A percentile compares a stretch with the other conserved stretches of the same genome.
Evolutionary conservation across 371 early-diverging fungal genomes (phyloP).

Genomic region (Racocetra persica): DNA sequence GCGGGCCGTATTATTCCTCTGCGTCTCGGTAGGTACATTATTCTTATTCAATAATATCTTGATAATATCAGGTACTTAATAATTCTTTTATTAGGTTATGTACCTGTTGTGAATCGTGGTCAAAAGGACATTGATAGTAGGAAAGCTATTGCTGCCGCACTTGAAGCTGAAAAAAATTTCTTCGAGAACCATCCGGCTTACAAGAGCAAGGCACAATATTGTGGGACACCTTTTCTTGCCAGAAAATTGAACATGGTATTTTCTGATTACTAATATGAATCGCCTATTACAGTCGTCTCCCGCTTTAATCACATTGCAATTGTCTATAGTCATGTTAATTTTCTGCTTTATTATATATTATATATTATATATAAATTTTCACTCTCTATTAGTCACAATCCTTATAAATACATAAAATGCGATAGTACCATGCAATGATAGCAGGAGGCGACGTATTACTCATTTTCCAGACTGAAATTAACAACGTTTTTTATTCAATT

Average conservation of each 20-base stretch:
- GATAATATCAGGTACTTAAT: not conserved
- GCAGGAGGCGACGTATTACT: too few relatives aligned
- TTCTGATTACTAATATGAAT: not conserved
- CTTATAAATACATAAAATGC: too few relatives aligned
- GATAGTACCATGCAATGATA: too few relatives aligned
- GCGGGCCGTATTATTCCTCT: conserved; percentile 97
- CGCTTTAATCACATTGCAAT: too few relatives aligned
- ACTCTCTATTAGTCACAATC: not conserved
- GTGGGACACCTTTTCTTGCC: conserved; percentile 98
- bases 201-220: conserved; percentile 94
- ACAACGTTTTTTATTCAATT: too few relatives aligned
- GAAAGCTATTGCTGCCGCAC: conserved; percentile 85
- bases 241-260: conserved; percentile 91
- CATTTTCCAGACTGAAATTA: too few relatives aligned
- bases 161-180: conserved; percentile 89
- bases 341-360: not conserved
- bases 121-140: conserved; percentile 95
- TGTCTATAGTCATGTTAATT: too few relatives aligned
- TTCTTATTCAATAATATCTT: not conserved
- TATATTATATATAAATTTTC: not conserved
- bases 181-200: conserved; percentile 96
- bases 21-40: conserved; percentile 71
- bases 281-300: too few relatives aligned
- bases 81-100: conserved; percentile 68
- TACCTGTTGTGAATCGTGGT: conserved; percentile 92